A percentile compares a stretch with the other conserved stretches of the same genome.
phyloP scores from a whole-genome alignment of 768 basidiomycete species.

The Dioszegia hungarica region DNA sequence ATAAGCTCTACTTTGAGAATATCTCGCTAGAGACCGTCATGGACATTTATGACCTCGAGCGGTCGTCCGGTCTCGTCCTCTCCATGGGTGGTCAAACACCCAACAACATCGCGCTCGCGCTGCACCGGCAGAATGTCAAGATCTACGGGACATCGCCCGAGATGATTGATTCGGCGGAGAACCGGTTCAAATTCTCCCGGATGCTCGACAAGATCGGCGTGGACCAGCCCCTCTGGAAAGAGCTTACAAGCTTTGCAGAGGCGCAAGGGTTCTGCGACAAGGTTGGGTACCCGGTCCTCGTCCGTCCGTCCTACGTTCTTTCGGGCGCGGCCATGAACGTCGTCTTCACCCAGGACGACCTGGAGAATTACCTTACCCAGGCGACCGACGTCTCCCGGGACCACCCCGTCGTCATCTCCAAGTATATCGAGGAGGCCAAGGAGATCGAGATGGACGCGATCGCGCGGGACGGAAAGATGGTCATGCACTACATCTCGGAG shows the following conservation, averaged over 20 bases:
- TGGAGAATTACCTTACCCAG: conserved; percentile 85
- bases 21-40: conserved; percentile 93
- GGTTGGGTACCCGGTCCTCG: conserved; percentile 92
- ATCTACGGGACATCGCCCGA: conserved; percentile 98
- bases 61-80: conserved; percentile 82
- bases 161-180: conserved; percentile 99
- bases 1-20: conserved; percentile 97
- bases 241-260: conserved; percentile 83
- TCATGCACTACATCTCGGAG: conserved; percentile 99
- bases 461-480: conserved; percentile 92
- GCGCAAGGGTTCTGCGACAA: conserved; percentile 83
- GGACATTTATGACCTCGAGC: conserved; percentile 91
- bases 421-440: conserved; percentile 99
- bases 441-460: conserved; percentile 99
- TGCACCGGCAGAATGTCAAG: conserved; percentile 96
- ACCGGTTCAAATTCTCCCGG: conserved; percentile 98
- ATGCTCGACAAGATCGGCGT: conserved; percentile 96
- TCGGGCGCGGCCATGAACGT: conserved; percentile 99
- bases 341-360: conserved; percentile 85
- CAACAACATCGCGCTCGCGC: conserved; percentile 93
- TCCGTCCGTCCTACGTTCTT: conserved; percentile 96
- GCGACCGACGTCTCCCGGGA: conserved; percentile 94
- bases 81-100: conserved; percentile 99
- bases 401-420: conserved; percentile 95
- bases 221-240: conserved; percentile 96